Evolutionary conservation across 2,329 filamentous ascomycete species (phyloP).

Genomic region (Ramularia collo-cygni): DNA sequence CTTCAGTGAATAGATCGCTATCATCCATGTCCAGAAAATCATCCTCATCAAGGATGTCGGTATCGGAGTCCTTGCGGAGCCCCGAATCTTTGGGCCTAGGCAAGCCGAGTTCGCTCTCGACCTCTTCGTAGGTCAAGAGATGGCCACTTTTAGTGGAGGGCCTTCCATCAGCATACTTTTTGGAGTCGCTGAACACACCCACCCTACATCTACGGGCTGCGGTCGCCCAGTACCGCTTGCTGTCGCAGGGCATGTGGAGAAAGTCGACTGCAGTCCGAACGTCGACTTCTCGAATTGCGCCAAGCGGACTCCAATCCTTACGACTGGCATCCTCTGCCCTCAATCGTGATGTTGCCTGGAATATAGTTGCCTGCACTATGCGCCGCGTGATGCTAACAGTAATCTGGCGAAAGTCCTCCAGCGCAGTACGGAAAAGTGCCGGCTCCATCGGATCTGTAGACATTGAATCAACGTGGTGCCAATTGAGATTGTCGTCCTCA

Average conservation of each 20-base stretch:
- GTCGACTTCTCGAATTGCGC: conserved; percentile 35
- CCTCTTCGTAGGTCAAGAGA: conserved; percentile 33
- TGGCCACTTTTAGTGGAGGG: conserved; percentile 20
- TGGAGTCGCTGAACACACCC: conserved; percentile 37
- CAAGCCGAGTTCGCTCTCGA: conserved; percentile 35
- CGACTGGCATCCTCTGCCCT: conserved; percentile 39
- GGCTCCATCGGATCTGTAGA: conserved; percentile 47
- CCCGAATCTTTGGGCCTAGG: not conserved
- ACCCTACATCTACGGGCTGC: conserved; percentile 48
- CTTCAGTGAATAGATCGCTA: conserved; percentile 11
- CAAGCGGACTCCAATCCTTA: conserved; percentile 16
- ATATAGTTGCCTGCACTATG: conserved; percentile 62
- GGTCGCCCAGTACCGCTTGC: conserved; percentile 45
- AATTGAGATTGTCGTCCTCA: conserved; percentile 56
- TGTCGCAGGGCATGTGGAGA: conserved; percentile 44
- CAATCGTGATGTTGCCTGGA: conserved; percentile 63
- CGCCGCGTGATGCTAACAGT: conserved; percentile 61
- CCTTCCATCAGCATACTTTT: conserved; percentile 24
- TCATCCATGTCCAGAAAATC: conserved; percentile 25
- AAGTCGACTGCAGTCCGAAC: conserved; percentile 50
- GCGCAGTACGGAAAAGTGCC: conserved; percentile 64
- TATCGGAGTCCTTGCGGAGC: not conserved
- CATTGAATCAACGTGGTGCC: conserved; percentile 49
- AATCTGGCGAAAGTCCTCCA: conserved; percentile 69
- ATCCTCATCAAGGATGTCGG: conserved; percentile 30